phyloP scores from a whole-genome alignment of 441 rosid species.

The Eruca vesicaria region DNA sequence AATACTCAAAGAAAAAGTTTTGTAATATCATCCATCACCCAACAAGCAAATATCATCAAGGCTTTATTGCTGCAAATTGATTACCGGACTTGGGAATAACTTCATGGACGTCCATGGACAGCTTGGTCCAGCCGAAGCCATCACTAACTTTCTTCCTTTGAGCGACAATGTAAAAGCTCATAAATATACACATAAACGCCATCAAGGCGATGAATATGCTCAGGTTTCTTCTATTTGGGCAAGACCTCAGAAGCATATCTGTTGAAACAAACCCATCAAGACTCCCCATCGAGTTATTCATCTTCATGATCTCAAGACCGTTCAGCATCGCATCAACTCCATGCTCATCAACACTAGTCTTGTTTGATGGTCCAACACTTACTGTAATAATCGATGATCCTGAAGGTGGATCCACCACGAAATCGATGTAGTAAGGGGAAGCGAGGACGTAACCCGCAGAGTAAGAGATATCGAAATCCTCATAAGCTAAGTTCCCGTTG shows the following conservation, averaged over 20 bases:
- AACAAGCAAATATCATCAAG: slow-evolving; percentile 49
- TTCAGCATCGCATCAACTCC: slow-evolving; percentile 74
- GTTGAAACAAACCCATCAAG: slow-evolving; percentile 62
- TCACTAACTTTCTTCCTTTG: slow-evolving; percentile 43
- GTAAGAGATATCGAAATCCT: slow-evolving; percentile 73
- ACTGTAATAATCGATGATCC: slow-evolving; percentile 40
- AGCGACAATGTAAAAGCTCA: slow-evolving; percentile 47
- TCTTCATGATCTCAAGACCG: slow-evolving; percentile 88
- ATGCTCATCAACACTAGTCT: slow-evolving; percentile 42
- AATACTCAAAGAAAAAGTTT: slow-evolving; percentile 30
- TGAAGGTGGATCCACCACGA: slow-evolving; percentile 49
- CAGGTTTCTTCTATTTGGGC: slow-evolving; percentile 45
- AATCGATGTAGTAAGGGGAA: slow-evolving; percentile 74
- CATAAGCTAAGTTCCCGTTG: slow-evolving; percentile 56
- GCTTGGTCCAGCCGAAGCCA: slow-evolving; percentile 54
- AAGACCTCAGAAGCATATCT: slow-evolving; percentile 50
- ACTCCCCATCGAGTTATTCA: slow-evolving; percentile 81
- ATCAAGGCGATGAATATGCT: slow-evolving; percentile 50
- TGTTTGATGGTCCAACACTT: slow-evolving; percentile 73
- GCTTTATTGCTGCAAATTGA: slow-evolving; percentile 32
- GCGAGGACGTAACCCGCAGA: slow-evolving; percentile 53
- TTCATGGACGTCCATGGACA: slow-evolving; percentile 54
- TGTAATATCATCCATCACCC: not conserved
- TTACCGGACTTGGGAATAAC: slow-evolving; percentile 32
- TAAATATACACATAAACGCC: slow-evolving; percentile 58